phyloP scores from a whole-genome alignment of 441 rosid genomes.

The Bocquillonia castaneifolia region DNA sequence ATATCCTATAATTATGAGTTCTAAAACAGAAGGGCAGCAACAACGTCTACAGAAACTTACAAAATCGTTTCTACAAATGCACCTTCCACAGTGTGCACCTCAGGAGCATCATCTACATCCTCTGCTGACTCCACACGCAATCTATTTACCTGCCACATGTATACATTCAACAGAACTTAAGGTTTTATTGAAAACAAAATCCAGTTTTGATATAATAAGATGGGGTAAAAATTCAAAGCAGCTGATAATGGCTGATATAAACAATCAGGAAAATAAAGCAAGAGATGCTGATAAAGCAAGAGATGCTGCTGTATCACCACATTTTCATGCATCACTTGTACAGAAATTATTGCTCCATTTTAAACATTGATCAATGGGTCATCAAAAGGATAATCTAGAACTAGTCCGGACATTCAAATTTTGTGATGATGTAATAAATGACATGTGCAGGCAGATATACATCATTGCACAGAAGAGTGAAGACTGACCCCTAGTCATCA shows the following conservation, averaged over 20 bases:
- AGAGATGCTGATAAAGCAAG: too few species aligned
- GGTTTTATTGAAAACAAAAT: not conserved
- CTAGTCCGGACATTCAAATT: not conserved
- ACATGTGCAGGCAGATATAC: not conserved
- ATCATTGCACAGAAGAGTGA: not conserved
- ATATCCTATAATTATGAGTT: not conserved
- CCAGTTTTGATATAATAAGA: not conserved
- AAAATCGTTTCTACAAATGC: conserved; percentile 88
- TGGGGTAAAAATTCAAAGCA: not conserved
- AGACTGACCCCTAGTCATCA: not conserved
- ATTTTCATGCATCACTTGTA: not conserved
- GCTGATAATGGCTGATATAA: not conserved
- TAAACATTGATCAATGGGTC: not conserved
- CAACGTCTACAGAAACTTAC: conserved; percentile 43
- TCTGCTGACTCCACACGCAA: conserved; percentile 61
- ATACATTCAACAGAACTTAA: conserved; percentile 5
- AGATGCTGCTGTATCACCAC: too few species aligned
- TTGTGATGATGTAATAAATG: not conserved
- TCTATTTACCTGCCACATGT: conserved; percentile 59
- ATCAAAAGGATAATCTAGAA: not conserved
- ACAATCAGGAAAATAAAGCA: not conserved
- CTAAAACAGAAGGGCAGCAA: not conserved
- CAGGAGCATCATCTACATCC: conserved; percentile 56
- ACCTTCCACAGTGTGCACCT: conserved; percentile 83
- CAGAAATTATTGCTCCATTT: not conserved